Evolutionary conservation across 2,329 filamentous ascomycete species (phyloP).

Genomic region (Onygenales sp.): DNA sequence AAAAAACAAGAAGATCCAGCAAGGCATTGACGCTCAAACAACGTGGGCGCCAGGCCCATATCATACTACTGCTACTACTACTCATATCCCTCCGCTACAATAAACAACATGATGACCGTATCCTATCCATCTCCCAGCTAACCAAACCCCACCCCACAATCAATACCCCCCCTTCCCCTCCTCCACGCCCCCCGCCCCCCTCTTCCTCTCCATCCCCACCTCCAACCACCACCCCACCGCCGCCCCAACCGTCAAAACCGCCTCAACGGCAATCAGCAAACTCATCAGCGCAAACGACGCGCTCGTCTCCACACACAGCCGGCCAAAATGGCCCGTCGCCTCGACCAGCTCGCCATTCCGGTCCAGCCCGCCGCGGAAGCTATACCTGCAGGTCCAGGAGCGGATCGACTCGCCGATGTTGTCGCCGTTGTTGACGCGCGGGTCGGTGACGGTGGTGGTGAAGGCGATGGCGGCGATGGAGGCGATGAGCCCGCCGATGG

Average conservation of each 20-base stretch:
- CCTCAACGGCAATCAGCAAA: constrained; percentile 24
- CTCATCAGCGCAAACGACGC: constrained; percentile 28
- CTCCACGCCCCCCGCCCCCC: constrained; percentile 10
- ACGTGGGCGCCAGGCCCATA: too few relatives aligned
- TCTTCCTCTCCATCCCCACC: constrained; percentile 18
- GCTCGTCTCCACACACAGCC: constrained; percentile 28
- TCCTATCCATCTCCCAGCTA: not conserved
- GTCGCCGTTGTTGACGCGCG: constrained; percentile 21
- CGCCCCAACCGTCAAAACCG: constrained; percentile 23
- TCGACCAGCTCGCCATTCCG: constrained; percentile 11
- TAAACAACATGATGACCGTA: too few relatives aligned
- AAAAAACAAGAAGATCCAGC: too few relatives aligned
- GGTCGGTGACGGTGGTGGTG: constrained; percentile 19
- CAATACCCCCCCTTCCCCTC: not conserved
- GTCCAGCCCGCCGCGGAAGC: constrained; percentile 11
- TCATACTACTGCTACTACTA: too few relatives aligned
- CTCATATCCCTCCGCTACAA: too few relatives aligned
- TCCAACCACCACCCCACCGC: constrained; percentile 23
- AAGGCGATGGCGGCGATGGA: constrained; percentile 24
- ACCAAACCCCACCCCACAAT: not conserved
- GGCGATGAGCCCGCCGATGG: constrained; percentile 26
- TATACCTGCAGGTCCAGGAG: constrained; percentile 35
- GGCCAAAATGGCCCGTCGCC: constrained; percentile 26
- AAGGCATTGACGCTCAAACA: too few relatives aligned
- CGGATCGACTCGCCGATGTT: constrained; percentile 26